Percentiles rank a stretch among this genome's conserved stretches.
These are phyloP conservation scores for Prunella vulgaris DNA, from an alignment of 257 asterid species.

Conservation along the genomic window DNA sequence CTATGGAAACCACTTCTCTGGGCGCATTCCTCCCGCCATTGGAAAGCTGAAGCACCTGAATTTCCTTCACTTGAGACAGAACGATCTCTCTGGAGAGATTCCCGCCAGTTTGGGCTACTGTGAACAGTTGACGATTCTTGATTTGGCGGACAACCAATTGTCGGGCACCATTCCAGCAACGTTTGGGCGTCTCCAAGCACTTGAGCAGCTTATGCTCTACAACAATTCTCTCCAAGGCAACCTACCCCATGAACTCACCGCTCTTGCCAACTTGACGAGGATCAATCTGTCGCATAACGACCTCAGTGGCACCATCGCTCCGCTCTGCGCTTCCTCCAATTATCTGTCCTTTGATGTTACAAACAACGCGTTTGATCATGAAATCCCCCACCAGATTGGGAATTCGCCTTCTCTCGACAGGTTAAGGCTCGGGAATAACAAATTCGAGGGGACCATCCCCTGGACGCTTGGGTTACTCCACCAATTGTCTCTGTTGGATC, in stretches of 20 bases:
- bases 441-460: conserved; percentile 67
- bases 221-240: conserved; percentile 76
- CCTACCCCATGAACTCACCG: conserved; percentile 54
- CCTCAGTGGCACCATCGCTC: conserved; percentile 63
- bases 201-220: conserved; percentile 76
- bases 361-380: conserved; percentile 60
- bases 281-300: conserved; percentile 70
- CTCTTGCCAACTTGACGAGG: conserved; percentile 63
- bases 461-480: conserved; percentile 56
- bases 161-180: conserved; percentile 70
- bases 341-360: conserved; percentile 80
- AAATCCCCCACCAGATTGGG: conserved; percentile 65
- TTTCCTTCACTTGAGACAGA: conserved; percentile 78
- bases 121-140: conserved; percentile 51
- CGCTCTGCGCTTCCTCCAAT: conserved; percentile 57
- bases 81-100: conserved; percentile 70
- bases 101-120: conserved; percentile 77
- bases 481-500: conserved; percentile 60
- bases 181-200: conserved; percentile 53
- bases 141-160: conserved; percentile 76
- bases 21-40: conserved; percentile 57
- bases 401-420: conserved; percentile 66
- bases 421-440: conserved; percentile 68
- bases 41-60: conserved; percentile 62
- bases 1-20: conserved; percentile 68